Conservation (phyloP, 2,329 filamentous ascomycete species). For the Myriosclerotinia curreyana region DNA sequence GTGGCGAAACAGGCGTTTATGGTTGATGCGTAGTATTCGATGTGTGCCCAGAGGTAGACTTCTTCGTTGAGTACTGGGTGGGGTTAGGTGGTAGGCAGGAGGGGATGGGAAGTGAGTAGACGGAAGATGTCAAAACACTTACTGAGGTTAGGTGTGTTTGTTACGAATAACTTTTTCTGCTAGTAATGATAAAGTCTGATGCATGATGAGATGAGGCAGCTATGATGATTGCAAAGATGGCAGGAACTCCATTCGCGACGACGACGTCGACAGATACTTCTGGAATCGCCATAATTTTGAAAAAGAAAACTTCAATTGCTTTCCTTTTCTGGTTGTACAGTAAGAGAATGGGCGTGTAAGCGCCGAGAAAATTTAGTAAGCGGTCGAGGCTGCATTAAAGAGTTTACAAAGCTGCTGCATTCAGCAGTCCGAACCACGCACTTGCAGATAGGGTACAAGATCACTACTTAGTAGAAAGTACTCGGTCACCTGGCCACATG, state of each 20-base stretch:
- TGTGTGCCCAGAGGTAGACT: slow-evolving; percentile 15
- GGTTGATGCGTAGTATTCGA: slow-evolving; percentile 10
- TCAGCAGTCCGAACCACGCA: background rate
- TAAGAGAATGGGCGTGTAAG: background rate
- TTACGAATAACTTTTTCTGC: slow-evolving; percentile 18
- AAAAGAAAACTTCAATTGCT: background rate
- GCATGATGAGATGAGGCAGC: slow-evolving; percentile 17
- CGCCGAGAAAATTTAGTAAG: background rate
- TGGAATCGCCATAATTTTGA: background rate
- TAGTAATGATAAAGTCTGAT: slow-evolving; percentile 12
- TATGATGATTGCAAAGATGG: slow-evolving; percentile 3
- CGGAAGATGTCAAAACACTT: background rate
- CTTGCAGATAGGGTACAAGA: too few species aligned
- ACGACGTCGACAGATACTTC: slow-evolving; percentile 9
- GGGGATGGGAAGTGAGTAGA: background rate
- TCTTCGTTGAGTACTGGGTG: slow-evolving; percentile 6
- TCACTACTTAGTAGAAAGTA: background rate
- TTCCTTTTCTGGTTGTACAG: background rate
- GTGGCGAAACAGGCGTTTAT: slow-evolving; percentile 13
- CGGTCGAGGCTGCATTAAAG: background rate
- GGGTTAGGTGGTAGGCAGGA: background rate
- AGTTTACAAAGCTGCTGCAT: background rate
- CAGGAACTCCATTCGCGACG: slow-evolving; percentile 15
- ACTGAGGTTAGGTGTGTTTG: slow-evolving; percentile 15
- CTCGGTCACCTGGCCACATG: too few species aligned